These are phyloP conservation scores for Hypoxylon sp. DNA, from an alignment of 2,329 filamentous ascomycete species.

Conservation along the genomic window DNA sequence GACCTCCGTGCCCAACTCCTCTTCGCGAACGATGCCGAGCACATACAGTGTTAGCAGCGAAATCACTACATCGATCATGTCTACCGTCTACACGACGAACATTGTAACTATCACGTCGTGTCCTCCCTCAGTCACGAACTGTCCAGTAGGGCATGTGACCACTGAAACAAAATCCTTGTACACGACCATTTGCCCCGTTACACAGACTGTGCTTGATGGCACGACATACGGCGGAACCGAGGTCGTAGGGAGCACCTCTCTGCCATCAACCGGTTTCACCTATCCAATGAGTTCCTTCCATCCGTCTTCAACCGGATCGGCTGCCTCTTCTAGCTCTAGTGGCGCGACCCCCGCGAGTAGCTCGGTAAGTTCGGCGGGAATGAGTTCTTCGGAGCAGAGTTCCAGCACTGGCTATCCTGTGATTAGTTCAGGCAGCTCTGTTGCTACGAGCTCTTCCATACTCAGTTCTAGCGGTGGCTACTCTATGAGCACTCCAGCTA, in stretches of 20 bases:
- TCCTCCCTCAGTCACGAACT: constrained; percentile 46
- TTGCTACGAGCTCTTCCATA: constrained; percentile 10
- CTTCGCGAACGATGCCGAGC: constrained; percentile 43
- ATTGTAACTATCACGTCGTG: constrained; percentile 49
- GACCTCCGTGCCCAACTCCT: constrained; percentile 32
- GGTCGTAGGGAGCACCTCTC: constrained; percentile 15
- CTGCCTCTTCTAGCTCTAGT: constrained; percentile 13
- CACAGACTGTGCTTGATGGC: constrained; percentile 49
- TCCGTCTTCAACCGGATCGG: constrained; percentile 9
- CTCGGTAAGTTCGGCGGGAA: not conserved
- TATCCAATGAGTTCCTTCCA: constrained; percentile 22
- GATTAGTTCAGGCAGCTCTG: constrained; percentile 5
- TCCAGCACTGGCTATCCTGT: constrained; percentile 12
- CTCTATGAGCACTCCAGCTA: not conserved
- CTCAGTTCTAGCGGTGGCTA: constrained; percentile 12
- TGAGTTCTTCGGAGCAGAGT: constrained; percentile 10
- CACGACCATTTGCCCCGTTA: constrained; percentile 52
- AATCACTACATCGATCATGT: constrained; percentile 47
- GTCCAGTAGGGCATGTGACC: constrained; percentile 49
- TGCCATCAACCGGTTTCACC: constrained; percentile 1
- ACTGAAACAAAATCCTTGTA: constrained; percentile 50
- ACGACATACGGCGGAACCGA: constrained; percentile 44
- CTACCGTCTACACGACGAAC: constrained; percentile 51
- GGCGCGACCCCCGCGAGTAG: constrained; percentile 4
- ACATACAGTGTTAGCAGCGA: constrained; percentile 50